Evolutionary conservation across 768 basidiomycete genomes (phyloP).

Genomic region (Leccinum disarticulatum): DNA sequence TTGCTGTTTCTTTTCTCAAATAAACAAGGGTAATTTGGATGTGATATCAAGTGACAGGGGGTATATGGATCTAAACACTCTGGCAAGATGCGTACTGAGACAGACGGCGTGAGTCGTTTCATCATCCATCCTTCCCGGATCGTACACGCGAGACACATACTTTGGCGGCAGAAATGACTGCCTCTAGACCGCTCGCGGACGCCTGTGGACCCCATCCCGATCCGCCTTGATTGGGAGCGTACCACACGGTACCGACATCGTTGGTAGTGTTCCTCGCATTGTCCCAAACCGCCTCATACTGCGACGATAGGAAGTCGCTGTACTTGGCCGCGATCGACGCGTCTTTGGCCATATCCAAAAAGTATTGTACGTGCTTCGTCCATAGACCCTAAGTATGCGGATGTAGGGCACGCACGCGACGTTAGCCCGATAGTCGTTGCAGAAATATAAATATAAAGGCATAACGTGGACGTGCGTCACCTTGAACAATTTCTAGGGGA

Average conservation of each 20-base stretch:
- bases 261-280: conserved; percentile 39
- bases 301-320: conserved; percentile 32
- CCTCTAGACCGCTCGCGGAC: conserved; percentile 32
- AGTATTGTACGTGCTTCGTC: conserved; percentile 52
- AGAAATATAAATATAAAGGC: neutral
- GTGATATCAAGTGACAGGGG: neutral
- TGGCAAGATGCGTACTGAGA: conserved; percentile 22
- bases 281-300: conserved; percentile 37
- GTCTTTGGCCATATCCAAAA: conserved; percentile 47
- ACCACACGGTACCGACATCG: conserved; percentile 43
- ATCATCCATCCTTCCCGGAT: neutral
- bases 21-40: conserved; percentile 12
- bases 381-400: conserved; percentile 38
- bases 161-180: conserved; percentile 29
- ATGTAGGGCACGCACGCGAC: neutral
- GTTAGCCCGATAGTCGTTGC: neutral
- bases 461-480: neutral
- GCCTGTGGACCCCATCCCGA: conserved; percentile 31
- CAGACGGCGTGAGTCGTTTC: neutral
- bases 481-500: conserved; percentile 34
- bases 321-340: conserved; percentile 45
- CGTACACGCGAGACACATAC: conserved; percentile 9
- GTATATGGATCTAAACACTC: neutral
- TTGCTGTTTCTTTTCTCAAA: conserved; percentile 6
- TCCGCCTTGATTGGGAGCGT: conserved; percentile 28